Base-by-base conservation (phyloP, 2,329 filamentous ascomycete genomes). In the Akanthomyces muscarius region DNA sequence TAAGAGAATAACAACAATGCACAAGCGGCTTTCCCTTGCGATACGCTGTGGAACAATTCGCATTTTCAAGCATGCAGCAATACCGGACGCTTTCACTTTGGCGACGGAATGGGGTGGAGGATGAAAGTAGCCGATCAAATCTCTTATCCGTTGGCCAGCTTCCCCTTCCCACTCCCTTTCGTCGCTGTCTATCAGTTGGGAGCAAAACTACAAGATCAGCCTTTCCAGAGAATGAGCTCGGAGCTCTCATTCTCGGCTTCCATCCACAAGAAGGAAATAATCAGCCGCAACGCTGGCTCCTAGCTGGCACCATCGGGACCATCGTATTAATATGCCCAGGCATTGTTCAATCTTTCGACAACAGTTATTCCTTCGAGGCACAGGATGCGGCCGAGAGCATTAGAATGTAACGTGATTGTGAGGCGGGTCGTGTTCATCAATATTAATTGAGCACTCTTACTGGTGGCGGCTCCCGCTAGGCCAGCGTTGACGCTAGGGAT, bases 401-500 rank as follows among this genome's bases (percentile, higher is more conserved):
- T 8, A 56, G 45, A 45, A 62, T 62, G 61, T 62, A 62, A 62
- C 61, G 61, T 62, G 61, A 51, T 42, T 62, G 23, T 56, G 13
- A 23, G 51, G 33, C 44, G 54, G 53, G 41, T 56, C 41, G 41
- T 56, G 28, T 45, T 56, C 41, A 61, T 53, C 38, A 53, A 61
- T 61, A 61, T 61, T 44, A 42, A 61, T 53, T 53, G 58, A 56
- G 21, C 13, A 36, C 61, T 47, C 28, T 53, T n/a, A 3, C 14
- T 23, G 52, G 52, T 41, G 52, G 52, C 33, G 25, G 50, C 58
- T 44, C 25, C 38, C 44, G 30, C 45, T 51, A 42, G 47, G 28
- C 50, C 30, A 44, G 57, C 18, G 5, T 25, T 23, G 21, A 47
- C 47, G 36, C 57, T 28, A 45, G 33, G 25, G 58, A 36, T 61